A percentile compares a stretch with the other conserved stretches of the same genome.
These are phyloP conservation scores for Rhizopus stolonifer DNA, from an alignment of 371 early-diverging fungal species.

Conservation along the genomic window DNA sequence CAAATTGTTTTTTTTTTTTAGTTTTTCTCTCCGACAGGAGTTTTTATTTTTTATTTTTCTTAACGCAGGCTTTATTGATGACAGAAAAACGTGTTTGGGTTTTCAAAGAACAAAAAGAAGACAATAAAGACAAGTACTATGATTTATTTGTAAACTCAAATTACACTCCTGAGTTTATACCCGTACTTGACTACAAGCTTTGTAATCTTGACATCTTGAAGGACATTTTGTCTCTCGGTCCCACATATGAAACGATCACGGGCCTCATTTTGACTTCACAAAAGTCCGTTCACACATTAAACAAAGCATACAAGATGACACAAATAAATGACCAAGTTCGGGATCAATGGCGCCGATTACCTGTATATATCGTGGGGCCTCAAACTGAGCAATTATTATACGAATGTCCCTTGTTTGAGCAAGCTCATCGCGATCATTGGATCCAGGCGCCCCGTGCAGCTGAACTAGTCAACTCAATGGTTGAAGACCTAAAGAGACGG, in stretches of 20 bases:
- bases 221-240: constrained; percentile 19
- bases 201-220: constrained; percentile 16
- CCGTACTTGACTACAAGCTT: constrained; percentile 35
- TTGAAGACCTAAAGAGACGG: constrained; percentile 6
- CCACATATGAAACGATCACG: constrained; percentile 5
- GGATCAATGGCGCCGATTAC: constrained; percentile 16
- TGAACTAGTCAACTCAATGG: constrained; percentile 34
- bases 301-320: constrained; percentile 9
- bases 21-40: too few relatives aligned
- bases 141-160: constrained; percentile 22
- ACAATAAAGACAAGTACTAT: constrained; percentile 6
- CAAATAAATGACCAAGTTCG: background rate
- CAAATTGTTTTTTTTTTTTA: too few relatives aligned
- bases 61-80: too few relatives aligned
- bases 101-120: constrained; percentile 26
- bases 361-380: constrained; percentile 50
- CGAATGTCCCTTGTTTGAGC: constrained; percentile 25
- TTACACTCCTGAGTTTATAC: constrained; percentile 27
- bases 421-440: constrained; percentile 10
- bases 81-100: too few relatives aligned
- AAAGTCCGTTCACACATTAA: constrained; percentile 36
- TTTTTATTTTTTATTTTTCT: too few relatives aligned
- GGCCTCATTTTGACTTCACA: constrained; percentile 45
- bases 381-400: constrained; percentile 40
- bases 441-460: constrained; percentile 42